These are phyloP conservation scores for Amphirosellinia nigrospora DNA, from an alignment of 495 filamentous ascomycete species.

Conservation along the genomic window DNA sequence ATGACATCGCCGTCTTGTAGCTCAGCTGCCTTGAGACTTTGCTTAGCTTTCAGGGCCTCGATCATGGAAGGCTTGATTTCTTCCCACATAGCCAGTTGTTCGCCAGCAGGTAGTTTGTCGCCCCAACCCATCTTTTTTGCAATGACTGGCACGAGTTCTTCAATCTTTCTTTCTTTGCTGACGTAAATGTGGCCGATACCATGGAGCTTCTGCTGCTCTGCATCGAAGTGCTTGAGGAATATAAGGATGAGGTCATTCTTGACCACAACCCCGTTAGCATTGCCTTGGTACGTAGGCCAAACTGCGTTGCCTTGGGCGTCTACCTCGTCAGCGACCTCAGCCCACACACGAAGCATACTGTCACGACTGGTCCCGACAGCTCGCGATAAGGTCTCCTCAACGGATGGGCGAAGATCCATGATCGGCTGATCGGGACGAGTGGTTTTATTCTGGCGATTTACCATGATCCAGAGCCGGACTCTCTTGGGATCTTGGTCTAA, in stretches of 20 bases:
- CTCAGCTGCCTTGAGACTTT: constrained; percentile 85
- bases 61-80: constrained; percentile 99
- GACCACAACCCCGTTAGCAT: constrained; percentile 53
- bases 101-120: constrained; percentile 54
- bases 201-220: constrained; percentile 70
- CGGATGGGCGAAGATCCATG: constrained; percentile 72
- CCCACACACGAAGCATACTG: constrained; percentile 81
- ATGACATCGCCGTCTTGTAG: constrained; percentile 98
- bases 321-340: constrained; percentile 72
- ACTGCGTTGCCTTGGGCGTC: constrained; percentile 66
- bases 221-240: constrained; percentile 92
- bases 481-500: constrained; percentile 65
- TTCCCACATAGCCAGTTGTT: constrained; percentile 77
- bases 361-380: constrained; percentile 65
- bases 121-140: constrained; percentile 87
- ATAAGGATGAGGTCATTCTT: constrained; percentile 71
- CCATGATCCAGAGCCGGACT: constrained; percentile 93
- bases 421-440: constrained; percentile 87
- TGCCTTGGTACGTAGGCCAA: constrained; percentile 65
- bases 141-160: constrained; percentile 82
- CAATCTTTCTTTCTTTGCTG: constrained; percentile 82
- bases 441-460: constrained; percentile 98
- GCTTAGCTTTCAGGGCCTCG: constrained; percentile 88
- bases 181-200: constrained; percentile 86
- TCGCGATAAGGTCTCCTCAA: constrained; percentile 78